Evolutionary conservation across 1,284 basidiomycete genomes (phyloP), one percentile per base, ranked within the genome.

Genomic region (Flammula alnicola): DNA sequence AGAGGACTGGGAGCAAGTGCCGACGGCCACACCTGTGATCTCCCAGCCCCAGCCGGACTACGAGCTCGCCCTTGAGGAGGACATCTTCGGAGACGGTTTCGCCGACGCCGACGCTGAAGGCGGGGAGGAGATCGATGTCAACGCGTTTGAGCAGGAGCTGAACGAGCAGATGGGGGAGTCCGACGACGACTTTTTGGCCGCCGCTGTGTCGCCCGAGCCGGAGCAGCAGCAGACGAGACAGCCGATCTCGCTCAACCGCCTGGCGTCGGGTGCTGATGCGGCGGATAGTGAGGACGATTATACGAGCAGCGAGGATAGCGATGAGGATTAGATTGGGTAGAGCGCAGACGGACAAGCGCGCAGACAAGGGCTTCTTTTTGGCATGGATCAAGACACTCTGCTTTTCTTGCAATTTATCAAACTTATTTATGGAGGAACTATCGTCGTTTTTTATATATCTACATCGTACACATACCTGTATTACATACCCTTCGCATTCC

Each of bases 291-390:
- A 86, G 29, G 84, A 86, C 44, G 83, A 84, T 47, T 83, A 75
- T 45, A 67, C 68, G 27, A 66, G 65, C 22, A 86, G 83, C 56
- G 86, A 86, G 9, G 84, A 86, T 3, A 86, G 81, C 60, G 86
- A 88, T 55, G 83, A 88, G 39, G 83, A 86, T 57, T 84, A 30
- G 30, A 8, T 10, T 39, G 5, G 12, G 27, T 7, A 12, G n/a
- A 1, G 14, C 36, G 16, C 26, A 31, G 19, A 23, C 9, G 5
- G 1, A 5, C 11, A 12, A 16, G 12, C 20, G 9, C 16, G 14
- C 6, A 20, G 17, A 23, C 26, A 19, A 26, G 14, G 16, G 3
- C 19, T 37, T 47, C 25, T 52, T 43, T 31, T 37, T 38, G 26
- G 26, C 17, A 26, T 22, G 6, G 12, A 17, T 14, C 14, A n/a